phyloP scores from a whole-genome alignment of 2,329 filamentous ascomycete genomes.

The Diaporthe capsici region DNA sequence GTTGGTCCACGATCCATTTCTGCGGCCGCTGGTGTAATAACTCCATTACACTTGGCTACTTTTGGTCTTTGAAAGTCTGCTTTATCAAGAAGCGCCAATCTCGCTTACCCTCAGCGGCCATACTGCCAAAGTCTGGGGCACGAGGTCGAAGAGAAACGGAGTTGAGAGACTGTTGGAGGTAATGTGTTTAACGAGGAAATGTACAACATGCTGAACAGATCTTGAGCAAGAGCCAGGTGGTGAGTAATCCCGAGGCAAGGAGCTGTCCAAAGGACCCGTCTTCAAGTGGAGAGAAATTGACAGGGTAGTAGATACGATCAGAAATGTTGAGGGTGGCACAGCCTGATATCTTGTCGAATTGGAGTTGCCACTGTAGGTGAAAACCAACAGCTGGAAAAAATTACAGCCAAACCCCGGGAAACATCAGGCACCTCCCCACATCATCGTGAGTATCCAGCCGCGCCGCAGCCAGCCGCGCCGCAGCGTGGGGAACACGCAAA shows the following conservation, averaged over 20 bases:
- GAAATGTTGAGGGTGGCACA: neutral
- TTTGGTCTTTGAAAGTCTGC: neutral
- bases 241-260: no score
- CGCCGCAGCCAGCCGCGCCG: neutral
- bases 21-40: neutral
- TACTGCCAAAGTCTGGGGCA: neutral
- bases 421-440: no score
- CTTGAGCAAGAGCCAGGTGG: no score
- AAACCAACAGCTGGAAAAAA: neutral
- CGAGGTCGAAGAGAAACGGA: neutral
- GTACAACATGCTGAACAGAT: no score
- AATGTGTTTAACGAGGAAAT: no score
- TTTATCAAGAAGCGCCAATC: neutral
- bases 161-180: no score
- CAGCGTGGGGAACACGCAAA: neutral
- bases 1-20: neutral
- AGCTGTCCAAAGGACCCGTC: neutral
- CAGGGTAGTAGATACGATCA: neutral
- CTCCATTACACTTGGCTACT: neutral
- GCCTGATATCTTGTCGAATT: neutral
- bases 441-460: neutral
- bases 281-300: neutral
- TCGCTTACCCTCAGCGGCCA: neutral
- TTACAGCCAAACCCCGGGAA: neutral
- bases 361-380: neutral